A percentile compares a stretch with the other conserved stretches of the same genome.
These are phyloP conservation scores for Uromyces viciae-fabae DNA, from an alignment of 1,284 basidiomycete species.

Conservation along the genomic window DNA sequence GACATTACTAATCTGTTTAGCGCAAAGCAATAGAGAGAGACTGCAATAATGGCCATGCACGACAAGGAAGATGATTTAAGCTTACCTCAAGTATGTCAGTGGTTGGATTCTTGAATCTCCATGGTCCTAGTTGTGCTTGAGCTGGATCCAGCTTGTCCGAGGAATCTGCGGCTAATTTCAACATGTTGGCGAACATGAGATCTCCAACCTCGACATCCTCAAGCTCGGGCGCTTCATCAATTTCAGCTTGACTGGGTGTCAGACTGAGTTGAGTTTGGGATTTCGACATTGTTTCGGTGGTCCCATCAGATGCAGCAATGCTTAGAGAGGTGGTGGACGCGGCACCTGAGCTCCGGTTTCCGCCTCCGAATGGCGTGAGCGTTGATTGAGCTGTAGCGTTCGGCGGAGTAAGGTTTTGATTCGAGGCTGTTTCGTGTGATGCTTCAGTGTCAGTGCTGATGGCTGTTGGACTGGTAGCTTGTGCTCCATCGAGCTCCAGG, in stretches of 20 bases:
- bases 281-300: background rate
- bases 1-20: background rate
- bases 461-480: background rate
- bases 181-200: slow-evolving; percentile 52
- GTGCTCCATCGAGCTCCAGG: no score
- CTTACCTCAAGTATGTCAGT: slow-evolving; percentile 55
- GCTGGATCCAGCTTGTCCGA: slow-evolving; percentile 48
- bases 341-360: background rate
- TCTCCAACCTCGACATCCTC: slow-evolving; percentile 51
- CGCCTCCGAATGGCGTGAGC: background rate
- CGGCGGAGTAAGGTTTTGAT: no score
- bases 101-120: slow-evolving; percentile 55
- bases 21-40: background rate
- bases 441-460: background rate
- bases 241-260: slow-evolving; percentile 48
- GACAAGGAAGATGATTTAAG: background rate
- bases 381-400: background rate
- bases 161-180: slow-evolving; percentile 28
- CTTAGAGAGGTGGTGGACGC: background rate
- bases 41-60: background rate
- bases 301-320: background rate
- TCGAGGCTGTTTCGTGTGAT: background rate
- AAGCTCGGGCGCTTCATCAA: slow-evolving; percentile 50
- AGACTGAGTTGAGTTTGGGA: slow-evolving; percentile 47
- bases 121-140: slow-evolving; percentile 54